Evolutionary conservation across 495 filamentous ascomycete species (phyloP), one percentile per base, ranked within the genome.

Genomic region (Daldinia loculata): DNA sequence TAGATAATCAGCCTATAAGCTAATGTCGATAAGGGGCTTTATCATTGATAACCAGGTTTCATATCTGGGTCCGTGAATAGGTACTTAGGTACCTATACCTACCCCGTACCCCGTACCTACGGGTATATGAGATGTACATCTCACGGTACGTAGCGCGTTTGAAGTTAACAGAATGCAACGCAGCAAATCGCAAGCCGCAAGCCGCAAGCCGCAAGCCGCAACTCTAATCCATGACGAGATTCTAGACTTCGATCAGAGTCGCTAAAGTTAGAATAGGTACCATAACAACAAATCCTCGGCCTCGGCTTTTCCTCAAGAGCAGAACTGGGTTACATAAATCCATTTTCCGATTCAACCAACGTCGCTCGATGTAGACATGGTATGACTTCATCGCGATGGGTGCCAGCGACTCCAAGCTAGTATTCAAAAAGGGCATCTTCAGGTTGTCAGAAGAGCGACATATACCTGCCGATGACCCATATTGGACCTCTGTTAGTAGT

Each of bases 401-500:
- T 78, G 95, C 95, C 76, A 97, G 95, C 79, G 96, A 99, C 84
- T 98, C 95, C 70, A 99, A 99, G 88, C 90, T 98, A 75, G 92
- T 94, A 75, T 98, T 99, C 88, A 99, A 98, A 82, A 92, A 97
- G 80, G 95, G 94, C 79, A 97, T 99, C 84, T 99, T 99, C 84
- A 90, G 91, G 77, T 89, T 99, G 60, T 96, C 94, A 17, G 94
- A 97, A 78, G 90, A 95, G 78, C 88, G 90, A 72, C 86, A 91
- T 72, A 98, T 99, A 74, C 87, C 94, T 50, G 88, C 92, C 45
- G 90, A 94, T 78, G 94, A 97, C 84, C 85, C 89, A 12, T 98
- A 97, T 83, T 99, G 95, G 95, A 87, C 93, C 61, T 92, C 93
- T 73, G 93, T 96, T 80, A 76, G 90, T 84, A 57, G 17, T 83